These are phyloP conservation scores for Trichoderma sp. DNA, from an alignment of 2,329 filamentous ascomycete species.

Conservation along the genomic window DNA sequence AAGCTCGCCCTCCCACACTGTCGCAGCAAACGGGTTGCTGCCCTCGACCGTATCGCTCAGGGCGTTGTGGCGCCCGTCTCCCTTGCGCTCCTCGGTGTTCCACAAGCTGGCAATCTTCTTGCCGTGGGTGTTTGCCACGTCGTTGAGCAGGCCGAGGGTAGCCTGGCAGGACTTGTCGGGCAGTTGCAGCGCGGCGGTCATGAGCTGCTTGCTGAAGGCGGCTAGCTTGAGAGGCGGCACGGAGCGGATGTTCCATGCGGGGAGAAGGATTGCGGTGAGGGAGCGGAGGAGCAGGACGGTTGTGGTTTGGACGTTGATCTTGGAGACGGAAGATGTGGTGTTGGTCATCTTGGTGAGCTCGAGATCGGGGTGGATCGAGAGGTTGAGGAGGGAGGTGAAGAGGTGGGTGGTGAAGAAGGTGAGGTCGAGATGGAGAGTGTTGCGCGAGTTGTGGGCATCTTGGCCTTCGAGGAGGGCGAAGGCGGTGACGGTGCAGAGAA, in stretches of 20 bases:
- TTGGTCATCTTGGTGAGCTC: slow-evolving; percentile 63
- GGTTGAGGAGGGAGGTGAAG: slow-evolving; percentile 77
- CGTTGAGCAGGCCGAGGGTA: slow-evolving; percentile 71
- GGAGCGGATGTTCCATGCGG: slow-evolving; percentile 68
- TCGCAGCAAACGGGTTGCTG: slow-evolving; percentile 86
- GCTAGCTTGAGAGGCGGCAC: slow-evolving; percentile 83
- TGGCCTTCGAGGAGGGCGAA: slow-evolving; percentile 95
- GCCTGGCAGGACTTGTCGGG: slow-evolving; percentile 88
- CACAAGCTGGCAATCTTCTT: slow-evolving; percentile 83
- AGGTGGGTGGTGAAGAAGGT: slow-evolving; percentile 95
- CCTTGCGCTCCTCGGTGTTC: slow-evolving; percentile 90
- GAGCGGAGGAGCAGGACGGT: slow-evolving; percentile 88
- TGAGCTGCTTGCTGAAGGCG: slow-evolving; percentile 88
- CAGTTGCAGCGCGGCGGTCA: slow-evolving; percentile 76
- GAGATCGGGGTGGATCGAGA: slow-evolving; percentile 80
- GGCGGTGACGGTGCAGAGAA: slow-evolving; percentile 93
- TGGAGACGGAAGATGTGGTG: slow-evolving; percentile 47
- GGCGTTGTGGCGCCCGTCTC: slow-evolving; percentile 82
- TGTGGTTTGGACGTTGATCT: slow-evolving; percentile 92
- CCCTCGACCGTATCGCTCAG: slow-evolving; percentile 72
- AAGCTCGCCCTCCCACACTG: slow-evolving; percentile 91
- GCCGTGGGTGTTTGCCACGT: slow-evolving; percentile 77
- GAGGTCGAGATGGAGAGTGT: slow-evolving; percentile 81
- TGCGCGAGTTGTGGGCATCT: slow-evolving; percentile 81
- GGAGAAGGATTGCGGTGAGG: slow-evolving; percentile 76